Conservation (phyloP, 1,284 basidiomycete species). For the Malassezia furfur region DNA sequence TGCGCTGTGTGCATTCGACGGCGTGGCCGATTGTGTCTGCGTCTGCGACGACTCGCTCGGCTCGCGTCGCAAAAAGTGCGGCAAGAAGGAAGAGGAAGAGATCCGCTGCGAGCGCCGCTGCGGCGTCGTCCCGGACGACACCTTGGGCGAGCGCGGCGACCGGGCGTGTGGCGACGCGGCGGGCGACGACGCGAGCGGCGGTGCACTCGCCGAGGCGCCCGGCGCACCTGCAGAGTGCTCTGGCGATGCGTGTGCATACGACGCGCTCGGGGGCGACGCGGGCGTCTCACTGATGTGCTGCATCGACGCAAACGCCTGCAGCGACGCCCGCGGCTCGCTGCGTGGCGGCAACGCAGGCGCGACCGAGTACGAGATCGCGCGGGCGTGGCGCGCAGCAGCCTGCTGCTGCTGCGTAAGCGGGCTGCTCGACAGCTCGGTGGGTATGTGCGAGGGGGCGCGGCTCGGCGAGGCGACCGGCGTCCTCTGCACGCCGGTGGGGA, state of each 20-base stretch:
- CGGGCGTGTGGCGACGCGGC: background rate
- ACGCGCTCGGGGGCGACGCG: no score
- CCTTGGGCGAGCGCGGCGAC: background rate
- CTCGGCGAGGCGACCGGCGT: background rate
- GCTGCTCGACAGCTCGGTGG: constrained; percentile 1
- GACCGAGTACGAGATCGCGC: constrained; percentile 38
- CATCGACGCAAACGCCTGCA: background rate
- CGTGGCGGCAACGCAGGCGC: constrained; percentile 1
- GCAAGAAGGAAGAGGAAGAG: constrained; percentile 53
- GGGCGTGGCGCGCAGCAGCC: constrained; percentile 27
- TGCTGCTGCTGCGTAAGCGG: background rate
- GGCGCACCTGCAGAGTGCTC: background rate
- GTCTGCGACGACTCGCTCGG: background rate
- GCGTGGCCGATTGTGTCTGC: constrained; percentile 19
- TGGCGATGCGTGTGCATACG: background rate
- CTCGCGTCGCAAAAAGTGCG: constrained; percentile 34
- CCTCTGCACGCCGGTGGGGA: no score
- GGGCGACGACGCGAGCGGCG: background rate
- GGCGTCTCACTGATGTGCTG: no score
- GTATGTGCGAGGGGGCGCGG: background rate
- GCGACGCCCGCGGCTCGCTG: constrained; percentile 17
- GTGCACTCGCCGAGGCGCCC: no score
- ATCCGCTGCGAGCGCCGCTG: constrained; percentile 25
- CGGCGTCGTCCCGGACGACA: background rate
- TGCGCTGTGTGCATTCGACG: constrained; percentile 21